These are phyloP conservation scores for Hygrophorus pudorinus DNA, from an alignment of 768 basidiomycete species.

Conservation along the genomic window DNA sequence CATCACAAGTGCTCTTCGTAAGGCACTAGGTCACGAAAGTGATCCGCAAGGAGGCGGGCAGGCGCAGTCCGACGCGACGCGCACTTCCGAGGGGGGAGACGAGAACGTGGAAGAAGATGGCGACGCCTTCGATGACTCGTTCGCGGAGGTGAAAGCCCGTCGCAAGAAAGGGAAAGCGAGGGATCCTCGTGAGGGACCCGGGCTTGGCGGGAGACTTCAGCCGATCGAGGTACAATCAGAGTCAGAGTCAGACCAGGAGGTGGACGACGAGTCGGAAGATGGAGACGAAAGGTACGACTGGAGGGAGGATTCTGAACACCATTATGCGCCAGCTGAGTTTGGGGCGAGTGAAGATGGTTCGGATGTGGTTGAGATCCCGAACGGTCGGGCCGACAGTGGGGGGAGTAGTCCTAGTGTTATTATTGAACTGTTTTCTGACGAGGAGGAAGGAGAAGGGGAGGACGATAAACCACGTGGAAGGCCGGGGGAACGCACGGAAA, in stretches of 20 bases:
- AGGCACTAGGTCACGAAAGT: conserved; percentile 46
- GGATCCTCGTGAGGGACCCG: conserved; percentile 52
- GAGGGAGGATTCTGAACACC: conserved; percentile 12
- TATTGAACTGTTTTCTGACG: conserved; percentile 15
- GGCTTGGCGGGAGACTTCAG: conserved; percentile 24
- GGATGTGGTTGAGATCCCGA: conserved; percentile 11
- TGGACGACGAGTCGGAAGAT: conserved; percentile 14
- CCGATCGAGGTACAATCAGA: conserved; percentile 39
- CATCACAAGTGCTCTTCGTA: conserved; percentile 46
- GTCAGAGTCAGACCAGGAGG: conserved; percentile 16
- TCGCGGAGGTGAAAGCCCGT: conserved; percentile 41
- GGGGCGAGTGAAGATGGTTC: conserved; percentile 5
- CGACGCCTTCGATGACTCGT: conserved; percentile 40
- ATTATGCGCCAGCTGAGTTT: conserved; percentile 4
- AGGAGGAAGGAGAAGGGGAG: conserved; percentile 5
- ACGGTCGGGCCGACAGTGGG: conserved; percentile 3
- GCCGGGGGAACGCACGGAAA: background rate
- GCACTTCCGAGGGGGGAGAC: conserved; percentile 1
- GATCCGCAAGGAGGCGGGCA: conserved; percentile 13
- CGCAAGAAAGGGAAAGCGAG: conserved; percentile 51
- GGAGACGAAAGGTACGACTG: conserved; percentile 12
- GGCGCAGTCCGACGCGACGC: conserved; percentile 2
- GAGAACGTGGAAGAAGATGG: conserved; percentile 17
- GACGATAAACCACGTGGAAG: conserved; percentile 15
- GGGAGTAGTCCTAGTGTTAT: conserved; percentile 11